A percentile compares a stretch with the other conserved stretches of the same genome.
phyloP scores from a whole-genome alignment of 176 grass and related monocot species.

The Oryza glumipatula region DNA sequence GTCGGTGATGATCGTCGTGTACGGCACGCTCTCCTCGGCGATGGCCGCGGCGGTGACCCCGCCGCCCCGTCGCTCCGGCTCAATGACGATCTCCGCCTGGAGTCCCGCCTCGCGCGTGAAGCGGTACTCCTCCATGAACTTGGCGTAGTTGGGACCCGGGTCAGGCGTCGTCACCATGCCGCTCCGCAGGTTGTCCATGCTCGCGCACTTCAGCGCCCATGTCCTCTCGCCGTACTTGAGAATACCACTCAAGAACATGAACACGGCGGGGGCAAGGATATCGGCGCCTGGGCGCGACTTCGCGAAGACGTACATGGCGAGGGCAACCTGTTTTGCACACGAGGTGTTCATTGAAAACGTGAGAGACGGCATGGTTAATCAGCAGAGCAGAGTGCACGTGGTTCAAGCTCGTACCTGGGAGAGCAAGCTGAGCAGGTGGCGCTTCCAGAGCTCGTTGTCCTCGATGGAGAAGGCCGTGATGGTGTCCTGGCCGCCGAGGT shows the following conservation, averaged over 20 bases:
- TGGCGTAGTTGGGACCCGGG: constrained; percentile 68
- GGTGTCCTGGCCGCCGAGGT: constrained; percentile 54
- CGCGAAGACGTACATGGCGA: constrained; percentile 54
- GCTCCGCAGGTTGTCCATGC: constrained; percentile 59
- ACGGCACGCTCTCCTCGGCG: constrained; percentile 10
- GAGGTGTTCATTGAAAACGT: background rate
- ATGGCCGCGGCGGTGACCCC: background rate
- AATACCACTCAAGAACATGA: constrained; percentile 60
- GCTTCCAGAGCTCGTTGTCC: constrained; percentile 53
- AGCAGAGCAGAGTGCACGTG: background rate
- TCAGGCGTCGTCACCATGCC: constrained; percentile 46
- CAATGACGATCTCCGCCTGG: constrained; percentile 42
- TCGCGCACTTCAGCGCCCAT: constrained; percentile 54
- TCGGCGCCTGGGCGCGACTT: constrained; percentile 44
- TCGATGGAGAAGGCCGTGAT: constrained; percentile 15
- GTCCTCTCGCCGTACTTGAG: constrained; percentile 65
- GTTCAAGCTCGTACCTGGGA: constrained; percentile 23
- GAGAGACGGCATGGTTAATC: background rate
- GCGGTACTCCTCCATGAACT: constrained; percentile 75
- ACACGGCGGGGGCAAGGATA: constrained; percentile 15
- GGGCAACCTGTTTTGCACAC: constrained; percentile 28
- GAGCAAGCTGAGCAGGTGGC: constrained; percentile 56
- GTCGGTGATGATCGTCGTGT: constrained; percentile 41
- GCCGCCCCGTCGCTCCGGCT: constrained; percentile 20
- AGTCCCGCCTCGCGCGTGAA: constrained; percentile 58